phyloP scores from a whole-genome alignment of 352 stramenopile species.

The Pseudoperonospora humuli region DNA sequence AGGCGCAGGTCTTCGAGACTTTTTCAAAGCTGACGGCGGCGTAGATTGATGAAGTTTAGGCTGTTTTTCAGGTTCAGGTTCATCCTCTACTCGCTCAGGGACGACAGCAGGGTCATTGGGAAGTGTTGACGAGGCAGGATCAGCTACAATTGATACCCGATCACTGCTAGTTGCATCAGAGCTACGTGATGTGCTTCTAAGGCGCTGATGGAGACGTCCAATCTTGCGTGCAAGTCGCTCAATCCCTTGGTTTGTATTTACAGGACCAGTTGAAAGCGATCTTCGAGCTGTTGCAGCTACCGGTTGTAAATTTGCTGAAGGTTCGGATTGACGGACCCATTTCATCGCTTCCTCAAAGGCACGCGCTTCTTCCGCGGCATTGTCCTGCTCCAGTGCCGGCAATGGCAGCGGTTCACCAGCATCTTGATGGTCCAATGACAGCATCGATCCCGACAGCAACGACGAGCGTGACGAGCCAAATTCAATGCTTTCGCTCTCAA shows the following conservation, averaged over 20 bases:
- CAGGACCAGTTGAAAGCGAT: slow-evolving; percentile 17
- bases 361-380: slow-evolving; percentile 13
- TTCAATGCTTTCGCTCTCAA: slow-evolving; percentile 15
- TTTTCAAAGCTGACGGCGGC: slow-evolving; percentile 7
- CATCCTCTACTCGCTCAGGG: slow-evolving; percentile 13
- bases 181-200: slow-evolving; percentile 27
- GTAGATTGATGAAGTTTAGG: slow-evolving; percentile 9
- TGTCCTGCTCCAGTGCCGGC: slow-evolving; percentile 12
- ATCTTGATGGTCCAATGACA: slow-evolving; percentile 27
- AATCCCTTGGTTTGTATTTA: slow-evolving; percentile 36
- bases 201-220: slow-evolving; percentile 35
- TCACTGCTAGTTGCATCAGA: slow-evolving; percentile 7
- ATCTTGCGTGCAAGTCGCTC: slow-evolving; percentile 42
- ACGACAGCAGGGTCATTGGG: slow-evolving; percentile 15
- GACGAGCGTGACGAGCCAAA: slow-evolving; percentile 26
- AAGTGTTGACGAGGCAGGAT: neutral
- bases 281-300: neutral
- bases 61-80: slow-evolving; percentile 26
- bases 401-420: slow-evolving; percentile 22
- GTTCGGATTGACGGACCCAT: slow-evolving; percentile 27
- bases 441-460: slow-evolving; percentile 18
- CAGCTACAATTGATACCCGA: neutral
- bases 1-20: slow-evolving; percentile 1
- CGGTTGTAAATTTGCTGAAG: slow-evolving; percentile 6
- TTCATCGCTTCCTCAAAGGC: slow-evolving; percentile 30